Evolutionary conservation across 306 rosid genomes (phyloP), one percentile per base, ranked within the genome.

Genomic region (Luffa aegyptiaca): DNA sequence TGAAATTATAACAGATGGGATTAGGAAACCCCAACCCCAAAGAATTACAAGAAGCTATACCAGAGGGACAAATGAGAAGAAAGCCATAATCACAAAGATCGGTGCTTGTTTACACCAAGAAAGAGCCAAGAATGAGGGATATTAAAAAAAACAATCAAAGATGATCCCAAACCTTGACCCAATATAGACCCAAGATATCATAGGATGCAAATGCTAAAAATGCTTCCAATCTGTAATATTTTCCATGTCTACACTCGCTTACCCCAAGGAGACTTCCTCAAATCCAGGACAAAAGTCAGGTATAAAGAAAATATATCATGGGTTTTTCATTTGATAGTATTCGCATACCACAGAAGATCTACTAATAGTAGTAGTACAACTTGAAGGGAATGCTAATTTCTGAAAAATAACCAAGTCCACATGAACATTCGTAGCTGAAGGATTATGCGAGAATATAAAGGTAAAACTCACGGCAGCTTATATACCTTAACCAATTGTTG

Each of bases 401-500:
- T 64, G 44, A 64, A 16, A 35, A 39, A 39, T 18, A 66, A 41
- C 17, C 9, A 44, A 69, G 57, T 49, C 45, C 62, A 51, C 62
- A 33, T 16, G 57, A 31, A 74, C 61, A 51, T 48, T 46, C 49
- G 62, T 74, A 74, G 46, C 11, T 2, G 39, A 51, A 14, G 61
- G 78, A 51, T 51, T 31, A 74, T 14, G 44, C 6, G 2, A 51
- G 62, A 51, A 31, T 49, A 48, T 33, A 49, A 5, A 31, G 78
- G 46, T 33, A 31, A 49, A 48, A 31, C 14, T 33, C 61, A 55
- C 8, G 8, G 4, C 9, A 51, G 44, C 45, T 49, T 26, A 49
- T 13, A 52, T 56, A 90, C 97, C 96, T 95, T 95, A 77, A 95
- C 99, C 91, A 95, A 81, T 74, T 95, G 99, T 83, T 95, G 99